Evolutionary conservation across 2,329 filamentous ascomycete species (phyloP).

Genomic region (Fusarium acutatum): DNA sequence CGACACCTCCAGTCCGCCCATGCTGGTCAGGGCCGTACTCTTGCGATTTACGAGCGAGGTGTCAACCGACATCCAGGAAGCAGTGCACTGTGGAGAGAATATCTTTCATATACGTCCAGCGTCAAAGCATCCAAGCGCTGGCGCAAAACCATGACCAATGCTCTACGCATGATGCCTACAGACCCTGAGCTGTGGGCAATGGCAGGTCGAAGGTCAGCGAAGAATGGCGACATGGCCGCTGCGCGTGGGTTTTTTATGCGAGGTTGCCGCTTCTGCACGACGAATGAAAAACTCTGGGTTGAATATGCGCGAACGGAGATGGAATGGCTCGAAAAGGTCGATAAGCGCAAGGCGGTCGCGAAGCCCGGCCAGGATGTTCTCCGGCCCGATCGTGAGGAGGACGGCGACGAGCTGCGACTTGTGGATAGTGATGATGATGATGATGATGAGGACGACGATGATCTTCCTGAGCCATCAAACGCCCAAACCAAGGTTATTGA

Average conservation of each 20-base stretch:
- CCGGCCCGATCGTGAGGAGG: slow-evolving; percentile 58
- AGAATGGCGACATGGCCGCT: slow-evolving; percentile 85
- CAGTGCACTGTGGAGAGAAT: slow-evolving; percentile 85
- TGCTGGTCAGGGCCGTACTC: slow-evolving; percentile 81
- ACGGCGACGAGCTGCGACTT: slow-evolving; percentile 57
- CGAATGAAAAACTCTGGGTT: slow-evolving; percentile 78
- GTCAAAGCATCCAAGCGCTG: slow-evolving; percentile 73
- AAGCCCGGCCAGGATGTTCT: slow-evolving; percentile 55
- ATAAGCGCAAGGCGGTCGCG: slow-evolving; percentile 72
- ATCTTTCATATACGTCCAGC: slow-evolving; percentile 81
- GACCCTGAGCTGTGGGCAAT: slow-evolving; percentile 88
- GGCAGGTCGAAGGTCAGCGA: slow-evolving; percentile 80
- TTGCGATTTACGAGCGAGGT: slow-evolving; percentile 88
- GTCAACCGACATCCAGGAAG: slow-evolving; percentile 86
- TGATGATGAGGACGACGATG: slow-evolving; percentile 54
- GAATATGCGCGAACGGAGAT: slow-evolving; percentile 93
- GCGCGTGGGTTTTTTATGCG: slow-evolving; percentile 88
- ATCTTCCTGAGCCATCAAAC: slow-evolving; percentile 54
- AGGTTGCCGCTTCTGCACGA: slow-evolving; percentile 88
- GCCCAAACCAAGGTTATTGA: slow-evolving; percentile 55
- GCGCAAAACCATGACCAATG: slow-evolving; percentile 70
- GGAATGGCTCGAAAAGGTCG: slow-evolving; percentile 87
- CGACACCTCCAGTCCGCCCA: slow-evolving; percentile 71
- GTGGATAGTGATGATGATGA: slow-evolving; percentile 57
- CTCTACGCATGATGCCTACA: slow-evolving; percentile 85